A percentile compares a stretch with the other conserved stretches of the same genome.
phyloP scores from a whole-genome alignment of 352 stramenopile species.

The Phytophthora meadii region DNA sequence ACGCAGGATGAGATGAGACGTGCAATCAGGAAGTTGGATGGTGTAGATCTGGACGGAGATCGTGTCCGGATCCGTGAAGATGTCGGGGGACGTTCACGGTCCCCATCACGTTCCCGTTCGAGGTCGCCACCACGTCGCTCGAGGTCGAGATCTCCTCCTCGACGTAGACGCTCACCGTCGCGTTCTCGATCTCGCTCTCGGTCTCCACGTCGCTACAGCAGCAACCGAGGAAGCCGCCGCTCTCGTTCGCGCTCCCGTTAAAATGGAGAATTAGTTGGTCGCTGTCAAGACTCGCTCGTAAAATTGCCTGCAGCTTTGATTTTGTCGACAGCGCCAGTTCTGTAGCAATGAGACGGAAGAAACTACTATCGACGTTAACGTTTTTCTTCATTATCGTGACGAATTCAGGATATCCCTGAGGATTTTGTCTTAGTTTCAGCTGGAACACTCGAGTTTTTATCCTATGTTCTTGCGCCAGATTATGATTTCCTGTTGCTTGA shows the following conservation, averaged over 20 bases:
- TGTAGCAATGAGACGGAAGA: slow-evolving; percentile 4
- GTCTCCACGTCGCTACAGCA: slow-evolving; percentile 31
- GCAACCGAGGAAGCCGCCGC: slow-evolving; percentile 31
- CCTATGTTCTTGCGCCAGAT: slow-evolving; percentile 90
- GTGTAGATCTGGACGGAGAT: slow-evolving; percentile 53
- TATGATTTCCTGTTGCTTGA: slow-evolving; percentile 99
- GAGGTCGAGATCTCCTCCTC: slow-evolving; percentile 35
- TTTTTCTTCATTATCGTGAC: slow-evolving; percentile 14
- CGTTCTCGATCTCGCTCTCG: slow-evolving; percentile 39
- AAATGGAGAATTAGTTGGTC: slow-evolving; percentile 36
- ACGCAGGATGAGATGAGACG: slow-evolving; percentile 63
- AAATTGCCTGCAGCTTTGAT: slow-evolving; percentile 12
- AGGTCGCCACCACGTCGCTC: slow-evolving; percentile 19
- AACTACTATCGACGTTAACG: slow-evolving; percentile 6
- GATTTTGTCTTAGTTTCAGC: neutral
- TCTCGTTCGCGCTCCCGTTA: slow-evolving; percentile 26
- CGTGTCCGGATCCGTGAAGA: slow-evolving; percentile 50
- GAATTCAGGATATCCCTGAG: neutral
- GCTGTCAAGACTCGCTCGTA: slow-evolving; percentile 6
- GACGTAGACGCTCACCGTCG: slow-evolving; percentile 42
- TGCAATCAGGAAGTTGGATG: slow-evolving; percentile 62
- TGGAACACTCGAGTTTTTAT: slow-evolving; percentile 20
- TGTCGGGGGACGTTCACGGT: slow-evolving; percentile 9
- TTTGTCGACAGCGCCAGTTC: slow-evolving; percentile 17
- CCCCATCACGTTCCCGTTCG: slow-evolving; percentile 31